Percentiles rank a stretch among this genome's conserved stretches.
Evolutionary conservation across 106 monocot species (phyloP).

Genomic region (Narthecium ossifragum): DNA sequence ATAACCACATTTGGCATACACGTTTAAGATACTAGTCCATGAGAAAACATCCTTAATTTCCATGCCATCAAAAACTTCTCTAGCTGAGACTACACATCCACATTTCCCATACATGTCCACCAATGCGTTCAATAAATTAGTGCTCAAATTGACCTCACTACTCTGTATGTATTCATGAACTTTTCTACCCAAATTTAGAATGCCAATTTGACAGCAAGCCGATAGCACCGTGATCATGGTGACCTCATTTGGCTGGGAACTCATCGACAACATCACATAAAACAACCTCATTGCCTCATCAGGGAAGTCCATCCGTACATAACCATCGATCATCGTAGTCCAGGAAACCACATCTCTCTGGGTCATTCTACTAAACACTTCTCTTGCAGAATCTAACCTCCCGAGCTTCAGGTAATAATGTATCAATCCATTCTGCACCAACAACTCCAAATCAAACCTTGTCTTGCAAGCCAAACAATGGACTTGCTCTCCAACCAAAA

Average conservation of each 20-base stretch:
- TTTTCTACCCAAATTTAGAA: constrained; percentile 26
- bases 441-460: constrained; percentile 29
- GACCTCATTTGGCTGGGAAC: constrained; percentile 34
- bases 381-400: constrained; percentile 8
- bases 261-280: constrained; percentile 16
- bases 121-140: constrained; percentile 53
- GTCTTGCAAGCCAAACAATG: constrained; percentile 28
- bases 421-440: constrained; percentile 43
- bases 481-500: constrained; percentile 17
- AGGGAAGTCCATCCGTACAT: constrained; percentile 13
- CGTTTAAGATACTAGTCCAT: constrained; percentile 63
- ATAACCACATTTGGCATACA: constrained; percentile 42
- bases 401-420: constrained; percentile 35
- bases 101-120: constrained; percentile 74
- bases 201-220: constrained; percentile 36
- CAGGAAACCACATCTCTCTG: constrained; percentile 66
- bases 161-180: constrained; percentile 30
- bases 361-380: constrained; percentile 35
- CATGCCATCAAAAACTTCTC: constrained; percentile 45
- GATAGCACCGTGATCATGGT: constrained; percentile 58
- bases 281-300: constrained; percentile 35
- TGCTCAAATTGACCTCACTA: constrained; percentile 3
- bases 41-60: constrained; percentile 56
- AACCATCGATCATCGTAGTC: constrained; percentile 72
- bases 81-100: constrained; percentile 38